Base-by-base conservation (phyloP, 2,329 filamentous ascomycete species). In the Nemania sp. region DNA sequence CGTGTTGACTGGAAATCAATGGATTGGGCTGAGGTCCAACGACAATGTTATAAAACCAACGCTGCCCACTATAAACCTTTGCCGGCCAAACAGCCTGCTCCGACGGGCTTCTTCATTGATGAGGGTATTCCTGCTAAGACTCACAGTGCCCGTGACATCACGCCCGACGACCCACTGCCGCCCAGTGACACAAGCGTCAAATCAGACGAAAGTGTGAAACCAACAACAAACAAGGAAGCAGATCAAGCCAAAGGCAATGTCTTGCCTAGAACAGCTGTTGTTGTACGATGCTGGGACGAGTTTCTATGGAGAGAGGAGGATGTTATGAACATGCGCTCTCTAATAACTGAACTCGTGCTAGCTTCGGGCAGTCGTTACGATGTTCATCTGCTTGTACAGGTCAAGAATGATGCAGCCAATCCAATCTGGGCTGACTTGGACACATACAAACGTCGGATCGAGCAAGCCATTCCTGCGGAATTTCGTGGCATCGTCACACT, bases 401-500 rank as follows among this genome's bases (percentile, higher is more conserved):
- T 95, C 64, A 91, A 90, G 72, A 80, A 87, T 57, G 88, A 95
- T 65, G 81, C 83, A 50, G 80, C 77, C 56, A 76, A 91, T 57
- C 88, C 89, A 7, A 84, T 96, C 64, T 94, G 89, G 86, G 88
- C 89, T 1, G 87, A 90, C 61, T 77, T 85, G 47, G 82, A 84
- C 41, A 79, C 78, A 44, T 97, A 86, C 75, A 77, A 80, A 68
- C 80, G 78, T 66, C 87, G 79, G 52, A 87, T 88, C 68, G 77
- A 82, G 47, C 83, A 88, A 44, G 81, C 82, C 22, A 81, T 93
- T 11, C 89, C 94, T 0, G 80, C 84, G 60, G 94, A 99, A 67
- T 97, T 99, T 73, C 87, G 83, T 61, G 90, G 90, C 41, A 86
- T 99, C 68, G 89, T 89, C 17, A 96, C 90, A 0, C 80, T 97